Conservation (phyloP, 192 early-diverging fungal species). For the Geranomyces variabilis region DNA sequence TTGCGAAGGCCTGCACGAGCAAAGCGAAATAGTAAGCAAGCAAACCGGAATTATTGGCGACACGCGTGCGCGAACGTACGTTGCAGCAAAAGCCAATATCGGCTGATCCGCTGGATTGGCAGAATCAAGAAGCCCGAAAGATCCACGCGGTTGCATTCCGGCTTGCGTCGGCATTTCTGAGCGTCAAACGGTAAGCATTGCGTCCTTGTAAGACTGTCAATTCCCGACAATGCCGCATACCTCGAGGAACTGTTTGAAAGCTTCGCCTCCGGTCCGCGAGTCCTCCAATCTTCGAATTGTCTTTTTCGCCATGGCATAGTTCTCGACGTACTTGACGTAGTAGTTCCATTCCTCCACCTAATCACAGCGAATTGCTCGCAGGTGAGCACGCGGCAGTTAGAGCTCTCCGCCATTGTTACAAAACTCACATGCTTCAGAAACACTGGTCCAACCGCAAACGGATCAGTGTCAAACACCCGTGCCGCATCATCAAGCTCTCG, state of each 20-base stretch:
- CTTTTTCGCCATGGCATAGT: constrained; percentile 28
- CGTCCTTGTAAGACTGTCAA: no score
- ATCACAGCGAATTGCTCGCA: no score
- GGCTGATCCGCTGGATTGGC: constrained; percentile 32
- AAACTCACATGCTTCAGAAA: constrained; percentile 26
- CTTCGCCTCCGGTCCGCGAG: not conserved
- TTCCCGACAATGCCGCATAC: not conserved
- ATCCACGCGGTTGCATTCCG: constrained; percentile 14
- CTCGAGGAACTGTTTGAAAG: constrained; percentile 27
- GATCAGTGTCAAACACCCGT: constrained; percentile 7
- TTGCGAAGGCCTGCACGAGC: constrained; percentile 20
- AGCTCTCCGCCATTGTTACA: no score
- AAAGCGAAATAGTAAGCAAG: not conserved
- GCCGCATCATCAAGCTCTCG: constrained; percentile 9
- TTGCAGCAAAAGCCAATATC: constrained; percentile 34
- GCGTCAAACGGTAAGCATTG: no score
- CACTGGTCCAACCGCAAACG: constrained; percentile 13
- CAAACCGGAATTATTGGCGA: not conserved
- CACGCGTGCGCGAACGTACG: constrained; percentile 5
- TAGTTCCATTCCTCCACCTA: constrained; percentile 34
- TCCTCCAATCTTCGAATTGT: constrained; percentile 28
- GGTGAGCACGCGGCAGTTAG: no score
- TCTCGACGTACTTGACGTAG: constrained; percentile 35
- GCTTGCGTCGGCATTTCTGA: constrained; percentile 23
- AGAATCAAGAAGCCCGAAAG: constrained; percentile 13